Evolutionary conservation across 768 basidiomycete genomes (phyloP), one percentile per base, ranked within the genome.

Genomic region (Tremella yokohamensis): DNA sequence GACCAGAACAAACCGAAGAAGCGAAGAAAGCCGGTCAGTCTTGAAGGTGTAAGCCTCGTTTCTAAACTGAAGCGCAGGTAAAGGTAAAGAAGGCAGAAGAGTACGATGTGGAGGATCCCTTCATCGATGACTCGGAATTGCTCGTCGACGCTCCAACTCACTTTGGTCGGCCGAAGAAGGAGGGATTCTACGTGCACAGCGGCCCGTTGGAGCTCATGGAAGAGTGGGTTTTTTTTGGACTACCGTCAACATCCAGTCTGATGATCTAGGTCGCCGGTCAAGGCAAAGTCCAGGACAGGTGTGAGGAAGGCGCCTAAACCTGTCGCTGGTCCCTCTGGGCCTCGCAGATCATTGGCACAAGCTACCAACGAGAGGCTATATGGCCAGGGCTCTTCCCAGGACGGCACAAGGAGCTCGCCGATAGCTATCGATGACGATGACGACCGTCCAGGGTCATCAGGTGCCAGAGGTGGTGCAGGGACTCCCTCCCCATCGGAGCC

Each of bases 41-140:
- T 20, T 58, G 19, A 51, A 12, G 8, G 3, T 12, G 12, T 37
- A n/a, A 19, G 45, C 22, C 13, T 40, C 1, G 15, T 44, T 57
- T 34, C 42, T 8, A 19, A 50, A 47, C 24, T 8, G 19, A 16
- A 24, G 3, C 34, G n/a, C 37, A 52, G 56, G 56, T 52, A 15
- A 62, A 64, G 54, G 56, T 60, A 29, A 70, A 68, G 40, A 73
- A 76, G 1, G 79, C 80, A 0, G 78, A 84, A 19, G 89, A 91
- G 69, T 99, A 99, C 80, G 94, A 99, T 78, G 80, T 86, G 18
- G 79, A 81, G 0, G 96, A 99, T 78, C 88, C 90, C 0, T 98
- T 98, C 79, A 96, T 99, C 71, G 96, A 99, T 80, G 96, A 99
- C 78, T 90, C 90, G 1, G 94, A 98, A 72, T 80, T 94, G 56